phyloP scores from a whole-genome alignment of 2,329 filamentous ascomycete genomes.

The Calonectria pseudoturangicola region DNA sequence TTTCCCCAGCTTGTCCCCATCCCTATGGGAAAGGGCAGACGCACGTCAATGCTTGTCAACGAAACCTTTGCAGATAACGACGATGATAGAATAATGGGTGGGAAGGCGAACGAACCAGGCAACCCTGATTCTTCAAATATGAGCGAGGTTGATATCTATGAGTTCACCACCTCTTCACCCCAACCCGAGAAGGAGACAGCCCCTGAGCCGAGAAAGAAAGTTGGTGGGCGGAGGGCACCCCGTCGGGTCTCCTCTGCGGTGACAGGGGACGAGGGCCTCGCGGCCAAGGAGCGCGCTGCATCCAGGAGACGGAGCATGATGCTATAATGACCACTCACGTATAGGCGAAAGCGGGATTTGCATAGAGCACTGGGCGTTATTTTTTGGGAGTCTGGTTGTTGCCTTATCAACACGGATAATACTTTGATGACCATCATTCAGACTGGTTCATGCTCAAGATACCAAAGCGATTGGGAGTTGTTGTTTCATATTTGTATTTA shows the following conservation, averaged over 20 bases:
- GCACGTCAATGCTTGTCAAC: conserved; percentile 57
- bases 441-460: conserved; percentile 59
- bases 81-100: conserved; percentile 41
- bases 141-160: conserved; percentile 70
- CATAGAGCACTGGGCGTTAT: conserved; percentile 51
- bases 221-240: conserved; percentile 59
- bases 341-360: conserved; percentile 48
- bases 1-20: conserved; percentile 60
- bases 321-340: conserved; percentile 65
- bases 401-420: conserved; percentile 50
- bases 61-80: conserved; percentile 40
- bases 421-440: conserved; percentile 54
- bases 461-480: conserved; percentile 59
- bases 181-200: conserved; percentile 57
- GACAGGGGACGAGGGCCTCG: conserved; percentile 59
- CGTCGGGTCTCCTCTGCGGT: conserved; percentile 64
- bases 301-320: conserved; percentile 76
- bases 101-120: conserved; percentile 43
- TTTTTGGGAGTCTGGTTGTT: conserved; percentile 53
- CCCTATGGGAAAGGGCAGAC: conserved; percentile 64
- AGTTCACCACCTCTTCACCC: conserved; percentile 71
- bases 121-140: conserved; percentile 48
- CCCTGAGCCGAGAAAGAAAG: conserved; percentile 49
- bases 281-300: conserved; percentile 56
- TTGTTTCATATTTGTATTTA: conserved; percentile 58